phyloP scores from a whole-genome alignment of 2,329 filamentous ascomycete genomes.

The Nemania serpens region DNA sequence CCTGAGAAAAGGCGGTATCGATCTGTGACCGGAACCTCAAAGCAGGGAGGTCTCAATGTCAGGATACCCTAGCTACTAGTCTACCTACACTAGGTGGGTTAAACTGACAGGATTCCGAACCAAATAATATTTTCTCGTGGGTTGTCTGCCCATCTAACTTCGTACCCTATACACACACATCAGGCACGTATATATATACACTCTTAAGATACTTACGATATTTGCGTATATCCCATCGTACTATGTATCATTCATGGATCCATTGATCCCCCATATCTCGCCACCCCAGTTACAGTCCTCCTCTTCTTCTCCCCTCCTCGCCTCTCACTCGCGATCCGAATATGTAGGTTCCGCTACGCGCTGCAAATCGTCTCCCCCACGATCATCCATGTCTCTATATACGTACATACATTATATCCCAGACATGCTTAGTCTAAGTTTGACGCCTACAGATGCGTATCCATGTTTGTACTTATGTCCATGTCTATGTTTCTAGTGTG shows the following conservation, averaged over 20 bases:
- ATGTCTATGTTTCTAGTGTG: background rate
- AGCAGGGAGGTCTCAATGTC: background rate
- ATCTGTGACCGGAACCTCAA: background rate
- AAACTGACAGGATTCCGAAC: background rate
- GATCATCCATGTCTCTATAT: conserved; percentile 9
- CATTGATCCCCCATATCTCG: background rate
- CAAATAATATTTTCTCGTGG: conserved; percentile 12
- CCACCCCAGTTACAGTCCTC: background rate
- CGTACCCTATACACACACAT: no score
- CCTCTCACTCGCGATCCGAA: conserved; percentile 14
- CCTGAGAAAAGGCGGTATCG: background rate
- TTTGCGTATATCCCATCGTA: background rate
- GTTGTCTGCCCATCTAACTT: background rate
- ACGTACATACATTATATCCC: background rate
- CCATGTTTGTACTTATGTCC: background rate
- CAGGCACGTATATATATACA: no score
- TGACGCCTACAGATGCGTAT: background rate
- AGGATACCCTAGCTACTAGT: background rate
- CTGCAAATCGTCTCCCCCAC: conserved; percentile 9
- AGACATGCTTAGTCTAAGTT: no score
- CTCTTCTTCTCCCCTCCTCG: background rate
- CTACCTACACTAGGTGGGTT: no score
- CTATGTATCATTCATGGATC: no score
- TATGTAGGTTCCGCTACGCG: background rate
- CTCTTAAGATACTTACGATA: no score